Percentiles rank a stretch among this genome's conserved stretches.
Conservation (phyloP, 163 green algal genomes). For the Scenedesmus sp. region DNA sequence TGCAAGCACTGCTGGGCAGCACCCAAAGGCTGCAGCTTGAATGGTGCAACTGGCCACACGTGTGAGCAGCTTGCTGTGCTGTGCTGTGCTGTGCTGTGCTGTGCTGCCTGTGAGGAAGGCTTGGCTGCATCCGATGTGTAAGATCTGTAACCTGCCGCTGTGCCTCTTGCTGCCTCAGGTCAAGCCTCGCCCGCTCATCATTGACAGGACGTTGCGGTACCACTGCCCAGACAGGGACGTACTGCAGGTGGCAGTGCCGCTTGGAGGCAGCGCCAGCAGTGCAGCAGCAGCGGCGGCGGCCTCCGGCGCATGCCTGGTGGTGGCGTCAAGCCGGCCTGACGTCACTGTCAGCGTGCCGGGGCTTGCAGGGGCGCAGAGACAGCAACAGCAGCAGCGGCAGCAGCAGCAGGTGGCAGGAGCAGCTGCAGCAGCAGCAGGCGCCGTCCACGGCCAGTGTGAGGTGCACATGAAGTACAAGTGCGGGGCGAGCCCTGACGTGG, state of each 20-base stretch:
- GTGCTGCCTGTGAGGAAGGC: not conserved
- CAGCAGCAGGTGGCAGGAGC: too few species aligned
- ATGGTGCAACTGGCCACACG: not conserved
- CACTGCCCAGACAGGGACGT: constrained; percentile 20
- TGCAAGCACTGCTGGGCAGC: not conserved
- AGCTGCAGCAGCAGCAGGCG: not conserved
- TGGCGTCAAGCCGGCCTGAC: constrained; percentile 24
- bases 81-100: not conserved
- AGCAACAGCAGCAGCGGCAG: constrained; percentile 7
- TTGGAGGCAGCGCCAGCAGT: not conserved
- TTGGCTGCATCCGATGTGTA: not conserved
- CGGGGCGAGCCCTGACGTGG: constrained; percentile 63
- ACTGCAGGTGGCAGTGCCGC: not conserved
- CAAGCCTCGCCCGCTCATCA: constrained; percentile 64
- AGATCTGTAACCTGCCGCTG: not conserved
- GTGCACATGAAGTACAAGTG: constrained; percentile 75
- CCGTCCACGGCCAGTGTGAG: not conserved
- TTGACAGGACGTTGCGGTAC: constrained; percentile 71
- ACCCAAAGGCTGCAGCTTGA: not conserved
- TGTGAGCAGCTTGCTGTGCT: not conserved
- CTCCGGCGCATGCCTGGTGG: not conserved
- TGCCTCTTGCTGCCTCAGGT: constrained; percentile 45
- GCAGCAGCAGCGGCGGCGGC: not conserved
- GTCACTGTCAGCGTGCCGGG: not conserved
- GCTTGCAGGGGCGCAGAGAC: not conserved